Percentiles rank a stretch among this genome's conserved stretches.
These are phyloP conservation scores for Micractinium sp. DNA, from an alignment of 139 green algal species.

Conservation along the genomic window DNA sequence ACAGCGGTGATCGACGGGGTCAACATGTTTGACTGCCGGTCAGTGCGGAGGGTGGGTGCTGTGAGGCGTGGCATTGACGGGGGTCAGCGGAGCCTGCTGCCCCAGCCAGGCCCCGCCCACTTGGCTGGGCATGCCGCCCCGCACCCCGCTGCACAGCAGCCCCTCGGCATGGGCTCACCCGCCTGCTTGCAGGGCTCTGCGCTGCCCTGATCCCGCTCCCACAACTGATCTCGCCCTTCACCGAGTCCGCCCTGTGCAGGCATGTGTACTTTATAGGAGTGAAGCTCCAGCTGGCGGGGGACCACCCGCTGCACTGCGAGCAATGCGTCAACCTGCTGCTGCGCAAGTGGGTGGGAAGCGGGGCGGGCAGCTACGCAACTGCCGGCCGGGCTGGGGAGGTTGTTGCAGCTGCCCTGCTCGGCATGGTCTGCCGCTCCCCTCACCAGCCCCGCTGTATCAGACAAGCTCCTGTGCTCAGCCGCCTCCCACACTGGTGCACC, in stretches of 20 bases:
- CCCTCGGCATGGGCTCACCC: too few species aligned
- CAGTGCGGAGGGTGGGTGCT: not conserved
- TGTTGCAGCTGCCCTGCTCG: too few species aligned
- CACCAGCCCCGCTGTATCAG: not conserved
- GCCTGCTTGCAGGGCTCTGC: not conserved
- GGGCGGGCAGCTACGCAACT: not conserved
- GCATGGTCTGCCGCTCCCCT: not conserved
- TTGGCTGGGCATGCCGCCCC: not conserved
- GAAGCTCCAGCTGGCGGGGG: not conserved
- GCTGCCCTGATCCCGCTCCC: not conserved
- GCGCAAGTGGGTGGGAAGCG: not conserved
- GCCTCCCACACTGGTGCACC: too few species aligned
- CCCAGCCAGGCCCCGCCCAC: not conserved
- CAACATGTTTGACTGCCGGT: slow-evolving; percentile 10
- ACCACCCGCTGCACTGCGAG: slow-evolving; percentile 7
- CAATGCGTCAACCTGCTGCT: slow-evolving; percentile 2
- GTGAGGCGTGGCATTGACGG: not conserved
- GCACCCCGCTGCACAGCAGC: too few species aligned
- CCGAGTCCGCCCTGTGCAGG: not conserved
- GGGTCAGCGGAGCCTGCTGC: not conserved
- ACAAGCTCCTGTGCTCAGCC: not conserved
- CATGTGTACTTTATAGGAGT: not conserved
- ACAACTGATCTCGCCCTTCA: not conserved
- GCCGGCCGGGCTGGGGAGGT: too few species aligned
- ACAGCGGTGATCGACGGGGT: not conserved